Evolutionary conservation across 2,329 filamentous ascomycete species (phyloP), one percentile per base, ranked within the genome.

Genomic region (Esteya vermicola): DNA sequence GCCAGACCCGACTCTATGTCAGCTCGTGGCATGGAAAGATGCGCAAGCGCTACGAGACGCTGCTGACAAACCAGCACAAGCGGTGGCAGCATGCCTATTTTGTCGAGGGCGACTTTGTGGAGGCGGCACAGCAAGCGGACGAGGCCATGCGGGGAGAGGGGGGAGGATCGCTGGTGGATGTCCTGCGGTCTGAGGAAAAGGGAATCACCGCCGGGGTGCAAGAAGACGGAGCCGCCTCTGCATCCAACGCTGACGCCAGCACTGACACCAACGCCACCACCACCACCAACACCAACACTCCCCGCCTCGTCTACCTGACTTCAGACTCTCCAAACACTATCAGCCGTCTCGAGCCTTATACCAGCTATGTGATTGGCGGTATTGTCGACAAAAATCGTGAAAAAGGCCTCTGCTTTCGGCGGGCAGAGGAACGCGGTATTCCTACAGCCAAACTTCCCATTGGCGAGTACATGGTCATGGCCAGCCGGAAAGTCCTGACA

Each of bases 351-450:
- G 85, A 88, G 56, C 85, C 88, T 1, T 81, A 91, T 60, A 86
- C 81, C 45, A 89, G 78, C 43, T 98, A 98, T 58, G 81, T 98
- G 46, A 81, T 98, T 41, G 91, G 91, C 27, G 91, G 89, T 0
- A 68, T 98, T 27, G 91, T 98, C 21, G 91, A 98, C 63, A 88
- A 88, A 62, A 98, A 98, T 59, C 75, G 91, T 33, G 81, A 98
- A 60, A 98, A 98, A 64, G 86, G 85, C 1, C 68, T 98, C 28
- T 98, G 91, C 60, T 86, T 94, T 67, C 81, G 79, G 51, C 71
- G 81, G 14, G 91, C 91, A 0, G 67, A 72, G 39, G 75, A 80
- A 40, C 70, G 70, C 45, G 83, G 83, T 1, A 75, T 98, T 50
- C 80, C 81, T 47, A 96, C 91, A 0, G 91, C 89, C 2, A 88